Evolutionary conservation across 1,284 basidiomycete species (phyloP), one percentile per base, ranked within the genome.

Genomic region (Pascua sp.): DNA sequence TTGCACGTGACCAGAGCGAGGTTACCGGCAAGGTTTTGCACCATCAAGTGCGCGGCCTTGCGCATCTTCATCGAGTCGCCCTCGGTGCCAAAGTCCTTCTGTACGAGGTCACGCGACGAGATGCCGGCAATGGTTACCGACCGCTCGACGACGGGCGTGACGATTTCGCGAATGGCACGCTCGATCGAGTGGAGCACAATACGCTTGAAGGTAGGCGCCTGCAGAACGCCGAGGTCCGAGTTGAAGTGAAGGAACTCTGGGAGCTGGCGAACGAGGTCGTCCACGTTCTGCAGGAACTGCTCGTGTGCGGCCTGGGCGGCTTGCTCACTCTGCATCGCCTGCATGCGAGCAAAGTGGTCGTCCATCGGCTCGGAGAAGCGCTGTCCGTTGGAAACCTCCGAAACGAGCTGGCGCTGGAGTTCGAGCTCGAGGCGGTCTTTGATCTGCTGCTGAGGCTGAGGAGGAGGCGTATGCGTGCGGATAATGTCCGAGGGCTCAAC

Each of bases 121-220:
- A 98, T 97, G 38, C 93, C 91, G 9, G 96, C 96, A 66, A 99
- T 98, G 2, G 96, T 98, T 45, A 98, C 96, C n/a, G 93, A 97
- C 57, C 96, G 86, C 74, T 99, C 96, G 16, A 98, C 95, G 49
- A 98, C 95, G 5, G 96, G 96, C 15, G 94, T 81, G 65, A 98
- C 95, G 65, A 98, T 98, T 86, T 99, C 96, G 63, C 95, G 87
- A 55, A 98, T 91, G 18, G 96, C 90, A 39, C 92, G 86, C 71
- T 98, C 93, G 60, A 98, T 88, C 8, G 93, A 94, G 72, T 91
- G 81, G 68, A 90, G 88, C 11, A 98, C 87, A 38, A 94, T 88
- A 42, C 92, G 87, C 81, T 96, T 96, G 81, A 98, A 91, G 0
- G 83, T 81, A 36, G 86, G 85, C 50, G 82, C 83, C 62, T 89